These are phyloP conservation scores for Blakeslea trispora DNA, from an alignment of 371 early-diverging fungal species.

Conservation along the genomic window DNA sequence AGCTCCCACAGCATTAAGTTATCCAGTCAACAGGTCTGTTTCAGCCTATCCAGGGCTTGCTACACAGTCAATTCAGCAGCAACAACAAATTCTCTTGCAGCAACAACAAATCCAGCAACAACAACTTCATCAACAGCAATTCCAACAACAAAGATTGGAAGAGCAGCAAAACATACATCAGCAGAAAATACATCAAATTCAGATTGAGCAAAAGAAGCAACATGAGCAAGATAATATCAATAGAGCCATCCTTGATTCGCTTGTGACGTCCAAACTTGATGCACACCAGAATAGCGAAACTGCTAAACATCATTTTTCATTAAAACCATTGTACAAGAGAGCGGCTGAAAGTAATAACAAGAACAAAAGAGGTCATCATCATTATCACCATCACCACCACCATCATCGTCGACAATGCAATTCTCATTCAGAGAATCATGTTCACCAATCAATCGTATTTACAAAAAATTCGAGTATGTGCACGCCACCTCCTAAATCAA, in stretches of 20 bases:
- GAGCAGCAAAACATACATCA: constrained; percentile 13
- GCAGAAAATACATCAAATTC: constrained; percentile 12
- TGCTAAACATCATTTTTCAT: not conserved
- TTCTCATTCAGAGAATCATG: not conserved
- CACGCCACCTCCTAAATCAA: constrained; percentile 19
- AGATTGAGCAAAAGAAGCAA: constrained; percentile 6
- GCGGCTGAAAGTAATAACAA: not conserved
- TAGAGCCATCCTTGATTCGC: constrained; percentile 9
- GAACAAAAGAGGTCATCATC: not conserved
- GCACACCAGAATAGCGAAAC: not conserved
- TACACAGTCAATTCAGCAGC: constrained; percentile 7
- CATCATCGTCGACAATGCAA: not conserved
- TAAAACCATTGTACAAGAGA: constrained; percentile 3
- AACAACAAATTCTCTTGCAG: constrained; percentile 2
- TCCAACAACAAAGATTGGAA: constrained; percentile 16
- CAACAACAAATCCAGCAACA: constrained; percentile 9
- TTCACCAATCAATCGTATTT: not conserved
- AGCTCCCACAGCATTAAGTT: not conserved
- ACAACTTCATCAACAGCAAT: constrained; percentile 15
- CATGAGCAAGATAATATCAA: constrained; percentile 21
- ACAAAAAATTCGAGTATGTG: not conserved
- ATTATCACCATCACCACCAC: not conserved
- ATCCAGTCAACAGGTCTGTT: constrained; percentile 14
- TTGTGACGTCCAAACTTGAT: not conserved
- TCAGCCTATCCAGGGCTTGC: constrained; percentile 19